Evolutionary conservation across 345 rosid genomes (phyloP).

Genomic region (Physaria fendleri): DNA sequence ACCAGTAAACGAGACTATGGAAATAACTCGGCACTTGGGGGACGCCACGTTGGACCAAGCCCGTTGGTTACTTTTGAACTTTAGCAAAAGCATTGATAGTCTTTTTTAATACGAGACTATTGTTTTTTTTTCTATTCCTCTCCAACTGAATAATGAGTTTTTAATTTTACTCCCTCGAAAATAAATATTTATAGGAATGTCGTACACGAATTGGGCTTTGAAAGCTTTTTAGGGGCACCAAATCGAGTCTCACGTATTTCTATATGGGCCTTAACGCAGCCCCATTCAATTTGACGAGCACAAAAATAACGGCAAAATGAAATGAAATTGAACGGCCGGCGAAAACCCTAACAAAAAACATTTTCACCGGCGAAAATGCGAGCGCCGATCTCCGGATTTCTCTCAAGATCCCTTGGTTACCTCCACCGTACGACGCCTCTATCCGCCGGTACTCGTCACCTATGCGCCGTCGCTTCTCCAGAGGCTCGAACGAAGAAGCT

Average conservation of each 20-base stretch:
- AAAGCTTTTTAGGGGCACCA: background rate
- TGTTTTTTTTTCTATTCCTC: background rate
- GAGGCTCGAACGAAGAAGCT: slow-evolving; percentile 62
- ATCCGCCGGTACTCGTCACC: slow-evolving; percentile 9
- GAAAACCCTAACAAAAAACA: slow-evolving; percentile 20
- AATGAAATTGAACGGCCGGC: slow-evolving; percentile 14
- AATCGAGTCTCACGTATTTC: too few relatives aligned
- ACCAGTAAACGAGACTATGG: slow-evolving; percentile 8
- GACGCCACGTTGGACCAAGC: slow-evolving; percentile 13
- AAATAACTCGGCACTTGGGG: background rate
- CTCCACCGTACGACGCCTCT: slow-evolving; percentile 5
- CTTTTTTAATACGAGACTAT: background rate
- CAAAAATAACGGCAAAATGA: slow-evolving; percentile 5
- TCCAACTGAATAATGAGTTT: background rate
- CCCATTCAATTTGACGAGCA: background rate
- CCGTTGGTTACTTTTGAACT: background rate
- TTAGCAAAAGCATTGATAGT: background rate
- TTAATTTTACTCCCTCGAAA: background rate
- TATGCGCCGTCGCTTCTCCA: slow-evolving; percentile 26
- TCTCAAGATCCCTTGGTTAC: slow-evolving; percentile 3
- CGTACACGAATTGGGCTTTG: background rate
- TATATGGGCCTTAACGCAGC: background rate
- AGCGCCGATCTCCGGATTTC: slow-evolving; percentile 17
- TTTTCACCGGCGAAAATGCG: slow-evolving; percentile 32
- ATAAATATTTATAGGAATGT: background rate